Evolutionary conservation across 495 filamentous ascomycete species (phyloP), one percentile per base, ranked within the genome.

Genomic region (Podospora fimiseda): DNA sequence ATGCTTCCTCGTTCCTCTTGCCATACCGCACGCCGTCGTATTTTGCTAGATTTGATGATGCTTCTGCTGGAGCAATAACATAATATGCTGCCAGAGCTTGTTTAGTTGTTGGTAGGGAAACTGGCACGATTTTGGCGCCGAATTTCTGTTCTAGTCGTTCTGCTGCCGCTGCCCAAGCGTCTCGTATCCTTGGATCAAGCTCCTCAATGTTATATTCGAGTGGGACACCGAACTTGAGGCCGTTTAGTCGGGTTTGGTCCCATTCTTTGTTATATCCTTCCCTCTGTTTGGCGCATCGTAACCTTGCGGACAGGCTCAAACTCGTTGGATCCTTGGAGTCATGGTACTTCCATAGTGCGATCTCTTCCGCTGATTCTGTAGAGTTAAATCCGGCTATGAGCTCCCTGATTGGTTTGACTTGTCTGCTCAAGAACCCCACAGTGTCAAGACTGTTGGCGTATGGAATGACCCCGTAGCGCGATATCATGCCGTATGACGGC

Each of bases 401-500:
- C 30, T 70, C 60, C 42, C 71, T 66, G 30, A 84, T 79, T 8
- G 51, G 62, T 9, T 64, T 60, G 0, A 80, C 79, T 5, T 65
- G 72, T 30, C 59, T 67, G 0, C 81, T 82, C 43, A 98, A 51
- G 2, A 98, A 75, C 0, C 94, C 94, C 4, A 98, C 89, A 1
- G 93, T 98, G 63, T 98, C 93, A 6, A 98, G 66, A 2, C 90
- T 95, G 61, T 97, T 96, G 15, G 94, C 93, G 65, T 97, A 98
- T 18, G 91, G 87, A 23, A 97, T 78, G 8, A 98, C 91, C 15
- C 93, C 93, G 79, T 86, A 90, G 43, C 93, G 78, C 48, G 89
- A 94, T 18, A 82, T 65, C 51, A 78, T 70, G 5, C 78, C 78
- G 59, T 74, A 70, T 4, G 88, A 94, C 13, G 93, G 93, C 69